Base-by-base conservation (phyloP, 1,284 basidiomycete species). In the Leccinum pachyderme region DNA sequence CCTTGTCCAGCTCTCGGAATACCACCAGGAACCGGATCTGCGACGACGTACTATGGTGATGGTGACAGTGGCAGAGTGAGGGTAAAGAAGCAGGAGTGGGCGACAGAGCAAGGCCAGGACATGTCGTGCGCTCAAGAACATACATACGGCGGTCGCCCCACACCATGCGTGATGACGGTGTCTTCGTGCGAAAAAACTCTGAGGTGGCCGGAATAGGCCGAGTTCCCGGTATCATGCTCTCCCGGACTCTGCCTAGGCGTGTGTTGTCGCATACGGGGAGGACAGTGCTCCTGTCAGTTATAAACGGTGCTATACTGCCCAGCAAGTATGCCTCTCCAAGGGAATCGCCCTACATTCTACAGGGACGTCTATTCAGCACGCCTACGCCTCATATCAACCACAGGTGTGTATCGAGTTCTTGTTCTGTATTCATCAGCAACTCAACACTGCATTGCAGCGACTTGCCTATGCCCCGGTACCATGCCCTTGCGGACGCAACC, bases 401-500 rank as follows among this genome's bases (percentile, higher is more conserved):
- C 52, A 83, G 79, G 82, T 81, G 18, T 32, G 57, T 43, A 18
- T 18, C 18, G 18, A 35, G 9, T 37, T 13, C 24, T 46, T 33
- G 31, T 13, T 7, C 31, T 33, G 18, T 2, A 28, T 41, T 47
- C 24, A 49, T 39, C 28, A 27, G 28, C 2, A 24, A 41, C 44
- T n/a, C 48, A 25, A 44, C 48, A 24, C 57, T 35, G 24, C 13
- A 41, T 48, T 45, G 25, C 62, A 89, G 87, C 58, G 70, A 81
- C 31, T 67, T 94, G n/a, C 73, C 82, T 2, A 77, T 79, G 58
- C 79, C 85, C 37, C 76, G 81, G 59, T 99, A 98, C 71, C 87
- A 97, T 67, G 70, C 74, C 44, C 73, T 92, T 32, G 84, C 95
- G 0, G 93, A 98, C 59, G 70, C 76, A 47, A 86, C 91, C 33